Percentiles rank a stretch among this genome's conserved stretches.
Evolutionary conservation across 305 asterid genomes (phyloP).

Genomic region (Fraxinus baroniana): DNA sequence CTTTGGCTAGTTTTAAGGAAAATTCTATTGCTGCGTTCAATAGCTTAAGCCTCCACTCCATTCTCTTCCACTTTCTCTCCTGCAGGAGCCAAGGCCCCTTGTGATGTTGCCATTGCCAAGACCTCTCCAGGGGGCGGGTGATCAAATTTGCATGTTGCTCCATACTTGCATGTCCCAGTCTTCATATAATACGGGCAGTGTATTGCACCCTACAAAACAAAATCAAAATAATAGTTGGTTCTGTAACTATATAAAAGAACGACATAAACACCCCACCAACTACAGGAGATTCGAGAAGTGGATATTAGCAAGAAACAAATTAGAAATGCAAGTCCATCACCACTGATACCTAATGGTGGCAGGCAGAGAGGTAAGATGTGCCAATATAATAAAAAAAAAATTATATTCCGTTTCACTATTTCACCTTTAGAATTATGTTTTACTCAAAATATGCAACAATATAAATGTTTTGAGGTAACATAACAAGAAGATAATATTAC

Average conservation of each 20-base stretch:
- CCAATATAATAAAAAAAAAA: not conserved
- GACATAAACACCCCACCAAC: not conserved
- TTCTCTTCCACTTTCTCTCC: conserved; percentile 33
- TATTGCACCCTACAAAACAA: conserved; percentile 65
- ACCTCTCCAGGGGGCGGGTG: conserved; percentile 96
- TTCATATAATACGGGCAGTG: conserved; percentile 94
- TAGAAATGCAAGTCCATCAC: not conserved
- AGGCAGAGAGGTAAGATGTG: not conserved
- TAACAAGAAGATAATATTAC: not conserved
- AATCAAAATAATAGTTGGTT: conserved; percentile 14
- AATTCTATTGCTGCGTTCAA: not conserved
- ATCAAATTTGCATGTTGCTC: conserved; percentile 80
- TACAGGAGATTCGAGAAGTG: not conserved
- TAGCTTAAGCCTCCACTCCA: conserved; percentile 30
- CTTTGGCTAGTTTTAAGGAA: not conserved
- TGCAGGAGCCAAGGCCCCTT: conserved; percentile 32
- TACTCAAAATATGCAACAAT: conserved; percentile 1
- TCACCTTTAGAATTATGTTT: not conserved
- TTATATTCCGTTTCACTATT: not conserved
- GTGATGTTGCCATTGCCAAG: conserved; percentile 46
- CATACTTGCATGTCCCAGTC: conserved; percentile 91
- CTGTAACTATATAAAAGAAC: conserved; percentile 6
- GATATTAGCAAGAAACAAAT: not conserved
- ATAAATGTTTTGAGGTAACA: not conserved
- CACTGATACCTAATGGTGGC: not conserved